A percentile compares a stretch with the other conserved stretches of the same genome.
Conservation (phyloP, 805 yeast genomes). For the Saccharomycopsis lassenensis region DNA sequence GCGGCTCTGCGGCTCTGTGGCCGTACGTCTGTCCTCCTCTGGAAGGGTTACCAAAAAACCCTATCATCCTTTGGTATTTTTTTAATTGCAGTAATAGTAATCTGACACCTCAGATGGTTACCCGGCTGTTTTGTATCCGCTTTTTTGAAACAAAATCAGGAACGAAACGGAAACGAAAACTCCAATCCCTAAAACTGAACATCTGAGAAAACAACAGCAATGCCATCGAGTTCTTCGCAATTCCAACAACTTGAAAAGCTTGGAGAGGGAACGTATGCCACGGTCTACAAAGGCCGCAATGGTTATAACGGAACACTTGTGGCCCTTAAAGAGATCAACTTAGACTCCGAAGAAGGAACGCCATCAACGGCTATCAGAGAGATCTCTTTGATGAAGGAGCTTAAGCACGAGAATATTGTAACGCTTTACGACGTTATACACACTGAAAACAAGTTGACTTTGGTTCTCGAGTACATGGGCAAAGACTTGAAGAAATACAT, state of each 20-base stretch:
- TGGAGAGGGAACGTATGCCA: constrained; percentile 96
- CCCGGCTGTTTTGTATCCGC: too few relatives aligned
- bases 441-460: constrained; percentile 87
- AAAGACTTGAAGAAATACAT: constrained; percentile 87
- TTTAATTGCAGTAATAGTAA: too few relatives aligned
- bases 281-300: constrained; percentile 92
- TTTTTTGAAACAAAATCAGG: too few relatives aligned
- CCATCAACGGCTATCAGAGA: constrained; percentile 98
- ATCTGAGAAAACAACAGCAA: too few relatives aligned
- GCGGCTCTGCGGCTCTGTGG: too few relatives aligned
- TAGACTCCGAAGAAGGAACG: constrained; percentile 96
- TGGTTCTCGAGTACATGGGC: constrained; percentile 91
- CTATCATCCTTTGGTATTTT: too few relatives aligned
- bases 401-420: constrained; percentile 86
- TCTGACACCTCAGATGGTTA: too few relatives aligned
- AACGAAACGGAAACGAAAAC: too few relatives aligned
- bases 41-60: too few relatives aligned
- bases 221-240: constrained; percentile 13
- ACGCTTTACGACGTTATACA: constrained; percentile 92
- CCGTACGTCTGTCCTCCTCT: too few relatives aligned
- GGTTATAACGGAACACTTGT: constrained; percentile 80
- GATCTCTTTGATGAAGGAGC: constrained; percentile 88
- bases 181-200: too few relatives aligned
- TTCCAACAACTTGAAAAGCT: constrained; percentile 52
- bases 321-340: constrained; percentile 87